Conservation (phyloP, 371 early-diverging fungal species). For the Actinomortierella ambigua region DNA sequence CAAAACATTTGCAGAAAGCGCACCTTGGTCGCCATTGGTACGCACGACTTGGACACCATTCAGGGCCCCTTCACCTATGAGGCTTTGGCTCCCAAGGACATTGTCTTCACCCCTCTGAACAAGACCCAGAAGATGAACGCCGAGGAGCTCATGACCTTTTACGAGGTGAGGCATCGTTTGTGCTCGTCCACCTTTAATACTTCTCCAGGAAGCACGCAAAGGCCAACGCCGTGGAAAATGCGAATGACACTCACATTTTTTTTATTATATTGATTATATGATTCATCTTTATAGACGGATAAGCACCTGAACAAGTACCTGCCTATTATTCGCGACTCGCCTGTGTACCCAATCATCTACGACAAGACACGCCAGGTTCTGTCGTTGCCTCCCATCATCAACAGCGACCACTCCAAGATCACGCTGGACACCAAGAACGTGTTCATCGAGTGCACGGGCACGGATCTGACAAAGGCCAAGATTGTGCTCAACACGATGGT, state of each 20-base stretch:
- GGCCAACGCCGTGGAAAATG: no score
- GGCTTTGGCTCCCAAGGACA: conserved; percentile 86
- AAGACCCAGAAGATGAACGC: conserved; percentile 89
- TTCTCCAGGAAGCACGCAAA: no score
- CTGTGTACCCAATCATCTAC: conserved; percentile 92
- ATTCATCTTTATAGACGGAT: conserved; percentile 56
- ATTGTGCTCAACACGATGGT: conserved; percentile 92
- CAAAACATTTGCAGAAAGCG: conserved; percentile 97
- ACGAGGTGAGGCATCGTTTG: conserved; percentile 79
- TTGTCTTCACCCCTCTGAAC: conserved; percentile 96
- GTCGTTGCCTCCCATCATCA: conserved; percentile 99
- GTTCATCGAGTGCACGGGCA: conserved; percentile 99
- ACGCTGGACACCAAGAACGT: conserved; percentile 95
- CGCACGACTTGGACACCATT: conserved; percentile 98
- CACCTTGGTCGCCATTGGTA: conserved; percentile 98
- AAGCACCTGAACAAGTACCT: conserved; percentile 90
- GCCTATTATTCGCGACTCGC: conserved; percentile 90
- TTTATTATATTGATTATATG: no score
- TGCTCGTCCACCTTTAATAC: not conserved
- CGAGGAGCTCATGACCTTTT: conserved; percentile 88
- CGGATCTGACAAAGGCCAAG: conserved; percentile 95
- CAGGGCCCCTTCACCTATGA: conserved; percentile 96
- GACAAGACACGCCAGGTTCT: conserved; percentile 88
- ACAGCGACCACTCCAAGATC: conserved; percentile 98
- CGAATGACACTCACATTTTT: no score